A percentile compares a stretch with the other conserved stretches of the same genome.
phyloP scores from a whole-genome alignment of 306 rosid genomes.

The Fagus sylvatica region DNA sequence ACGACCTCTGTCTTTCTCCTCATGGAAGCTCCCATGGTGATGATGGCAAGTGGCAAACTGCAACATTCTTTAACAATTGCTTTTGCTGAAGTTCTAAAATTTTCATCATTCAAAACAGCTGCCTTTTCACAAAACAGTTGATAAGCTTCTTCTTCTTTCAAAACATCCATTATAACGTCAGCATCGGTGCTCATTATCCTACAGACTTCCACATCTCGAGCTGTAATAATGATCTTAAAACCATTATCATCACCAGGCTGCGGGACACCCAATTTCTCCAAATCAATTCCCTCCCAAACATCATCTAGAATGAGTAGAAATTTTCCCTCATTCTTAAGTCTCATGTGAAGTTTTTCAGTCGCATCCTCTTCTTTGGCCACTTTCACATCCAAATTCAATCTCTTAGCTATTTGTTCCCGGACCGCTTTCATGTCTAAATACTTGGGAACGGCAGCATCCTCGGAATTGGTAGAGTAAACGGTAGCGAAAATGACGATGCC shows the following conservation, averaged over 20 bases:
- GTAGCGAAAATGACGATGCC: conserved; percentile 27
- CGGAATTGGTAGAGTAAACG: too few relatives aligned
- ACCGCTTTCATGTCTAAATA: background rate
- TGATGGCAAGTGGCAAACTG: conserved; percentile 17
- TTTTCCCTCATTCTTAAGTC: background rate
- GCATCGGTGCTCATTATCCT: conserved; percentile 9
- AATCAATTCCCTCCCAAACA: conserved; percentile 22
- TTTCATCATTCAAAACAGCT: conserved; percentile 1
- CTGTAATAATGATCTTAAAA: conserved; percentile 25
- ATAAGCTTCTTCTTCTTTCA: conserved; percentile 23
- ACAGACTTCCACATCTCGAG: conserved; percentile 6
- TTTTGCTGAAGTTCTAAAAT: conserved; percentile 13
- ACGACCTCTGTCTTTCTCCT: background rate
- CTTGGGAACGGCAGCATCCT: too few relatives aligned
- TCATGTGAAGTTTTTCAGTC: background rate
- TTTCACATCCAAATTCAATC: conserved; percentile 9
- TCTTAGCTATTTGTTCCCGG: background rate
- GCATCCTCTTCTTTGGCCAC: conserved; percentile 14
- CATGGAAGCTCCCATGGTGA: conserved; percentile 8
- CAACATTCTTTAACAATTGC: conserved; percentile 18
- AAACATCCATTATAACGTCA: background rate
- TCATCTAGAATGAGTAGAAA: conserved; percentile 22
- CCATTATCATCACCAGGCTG: background rate
- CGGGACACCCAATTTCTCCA: conserved; percentile 9
- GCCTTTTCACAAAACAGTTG: conserved; percentile 13